Conservation (phyloP, 805 yeast species). For the Candida argentea region DNA sequence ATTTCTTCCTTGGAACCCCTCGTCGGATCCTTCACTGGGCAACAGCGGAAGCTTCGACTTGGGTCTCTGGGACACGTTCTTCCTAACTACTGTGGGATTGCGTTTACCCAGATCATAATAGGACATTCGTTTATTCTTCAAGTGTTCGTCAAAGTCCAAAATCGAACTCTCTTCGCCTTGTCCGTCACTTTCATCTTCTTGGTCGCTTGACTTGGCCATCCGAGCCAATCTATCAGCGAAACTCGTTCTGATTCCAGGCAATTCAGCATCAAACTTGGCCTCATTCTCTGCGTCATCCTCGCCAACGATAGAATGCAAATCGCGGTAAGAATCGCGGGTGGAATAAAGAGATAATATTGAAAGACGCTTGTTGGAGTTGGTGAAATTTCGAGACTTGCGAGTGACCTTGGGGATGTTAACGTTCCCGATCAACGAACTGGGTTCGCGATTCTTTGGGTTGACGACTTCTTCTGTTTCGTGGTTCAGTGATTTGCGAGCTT, state of each 20-base stretch:
- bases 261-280: neutral
- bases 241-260: slow-evolving; percentile 24
- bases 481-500: neutral
- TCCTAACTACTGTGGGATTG: slow-evolving; percentile 1
- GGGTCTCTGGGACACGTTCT: slow-evolving; percentile 13
- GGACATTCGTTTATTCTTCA: slow-evolving; percentile 28
- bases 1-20: slow-evolving; percentile 32
- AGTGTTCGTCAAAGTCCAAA: slow-evolving; percentile 31
- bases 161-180: slow-evolving; percentile 28
- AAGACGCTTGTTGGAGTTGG: slow-evolving; percentile 54
- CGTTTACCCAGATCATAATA: slow-evolving; percentile 18
- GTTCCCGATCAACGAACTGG: slow-evolving; percentile 45
- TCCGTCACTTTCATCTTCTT: slow-evolving; percentile 17
- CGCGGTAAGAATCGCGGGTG: slow-evolving; percentile 53
- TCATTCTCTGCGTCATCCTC: slow-evolving; percentile 12
- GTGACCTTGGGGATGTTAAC: slow-evolving; percentile 64
- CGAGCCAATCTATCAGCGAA: slow-evolving; percentile 31
- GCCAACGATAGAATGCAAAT: slow-evolving; percentile 35
- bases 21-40: slow-evolving; percentile 18
- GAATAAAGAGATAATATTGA: slow-evolving; percentile 68
- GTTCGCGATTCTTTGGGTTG: slow-evolving; percentile 16
- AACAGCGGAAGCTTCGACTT: slow-evolving; percentile 18
- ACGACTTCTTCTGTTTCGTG: too few relatives aligned
- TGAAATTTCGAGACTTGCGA: slow-evolving; percentile 53
- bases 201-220: slow-evolving; percentile 23